Base-by-base conservation (phyloP, 352 stramenopile genomes). In the Pythium pyrilobum region DNA sequence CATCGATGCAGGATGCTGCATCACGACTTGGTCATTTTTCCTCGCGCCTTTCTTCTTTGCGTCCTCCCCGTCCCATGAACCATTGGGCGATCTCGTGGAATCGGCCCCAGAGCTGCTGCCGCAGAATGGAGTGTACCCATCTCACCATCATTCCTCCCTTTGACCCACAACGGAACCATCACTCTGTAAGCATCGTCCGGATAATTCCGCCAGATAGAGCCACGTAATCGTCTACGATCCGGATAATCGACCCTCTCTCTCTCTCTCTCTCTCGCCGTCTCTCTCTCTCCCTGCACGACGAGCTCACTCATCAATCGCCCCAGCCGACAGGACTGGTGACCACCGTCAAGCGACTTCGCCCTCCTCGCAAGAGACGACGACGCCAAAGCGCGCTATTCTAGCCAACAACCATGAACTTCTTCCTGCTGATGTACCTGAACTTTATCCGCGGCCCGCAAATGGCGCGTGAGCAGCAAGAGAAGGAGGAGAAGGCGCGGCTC, bases 371-470 rank as follows among this genome's bases (percentile, higher is more conserved):
- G n/a, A n/a, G n/a, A n/a, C n/a, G n/a, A n/a, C n/a, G n/a, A n/a
- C n/a, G n/a, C n/a, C n/a, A n/a, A n/a, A n/a, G n/a, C n/a, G n/a
- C n/a, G n/a, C n/a, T n/a, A n/a, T n/a, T n/a, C n/a, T n/a, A n/a
- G n/a, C n/a, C n/a, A n/a, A n/a, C n/a, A n/a, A 47, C 46, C 21
- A 91, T 91, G 81, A 91, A 91, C 70, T 84, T 74, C 53, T 58
- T 91, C 33, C 62, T 91, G 27, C 71, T 89, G 56, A 67, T 91
- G 59, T 91, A 91, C 64, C 65, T 91, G 37, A 87, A 82, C 64
- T 53, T 88, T 15, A 63, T 91, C 53, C 81, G 81, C 50, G 81
- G 77, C 0, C 81, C 81, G 39, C 74, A 71, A 44, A 59, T 90
- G 25, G 57, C 75, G 50, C 64, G 60, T 27, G 71, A 79, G 53